Conservation (phyloP, 2,329 filamentous ascomycete species). For the Pseudocercospora vitis region DNA sequence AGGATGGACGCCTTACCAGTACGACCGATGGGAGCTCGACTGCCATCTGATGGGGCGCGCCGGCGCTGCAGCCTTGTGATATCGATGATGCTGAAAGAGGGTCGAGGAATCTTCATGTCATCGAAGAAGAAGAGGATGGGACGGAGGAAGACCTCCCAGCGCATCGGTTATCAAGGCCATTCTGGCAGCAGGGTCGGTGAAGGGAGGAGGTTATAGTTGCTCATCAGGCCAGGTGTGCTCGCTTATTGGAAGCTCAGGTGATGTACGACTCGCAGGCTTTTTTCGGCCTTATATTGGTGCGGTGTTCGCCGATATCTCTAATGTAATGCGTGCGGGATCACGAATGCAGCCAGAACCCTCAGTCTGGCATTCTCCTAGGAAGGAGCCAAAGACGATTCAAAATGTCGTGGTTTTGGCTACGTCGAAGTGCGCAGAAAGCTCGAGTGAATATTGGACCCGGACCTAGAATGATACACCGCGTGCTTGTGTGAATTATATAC, state of each 20-base stretch:
- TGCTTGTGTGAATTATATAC: no score
- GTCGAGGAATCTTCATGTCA: neutral
- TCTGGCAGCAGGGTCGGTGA: constrained; percentile 4
- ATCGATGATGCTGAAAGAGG: constrained; percentile 1
- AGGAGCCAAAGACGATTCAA: no score
- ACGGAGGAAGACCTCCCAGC: neutral
- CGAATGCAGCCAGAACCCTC: no score
- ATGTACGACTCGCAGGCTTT: neutral
- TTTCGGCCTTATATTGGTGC: no score
- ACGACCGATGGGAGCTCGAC: neutral
- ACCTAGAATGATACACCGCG: no score
- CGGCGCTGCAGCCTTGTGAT: constrained; percentile 1
- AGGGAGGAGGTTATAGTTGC: neutral
- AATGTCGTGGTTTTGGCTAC: no score
- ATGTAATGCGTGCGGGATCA: no score
- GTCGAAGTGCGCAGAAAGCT: no score
- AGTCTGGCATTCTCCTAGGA: no score
- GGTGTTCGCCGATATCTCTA: no score
- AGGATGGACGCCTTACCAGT: neutral
- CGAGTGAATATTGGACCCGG: no score
- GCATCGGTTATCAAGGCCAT: neutral
- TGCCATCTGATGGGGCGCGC: neutral
- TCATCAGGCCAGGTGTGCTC: neutral
- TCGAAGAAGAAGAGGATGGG: neutral
- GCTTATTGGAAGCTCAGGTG: neutral